phyloP scores from a whole-genome alignment of 148 eudicot genomes.

The Vaccinium corymbosum region DNA sequence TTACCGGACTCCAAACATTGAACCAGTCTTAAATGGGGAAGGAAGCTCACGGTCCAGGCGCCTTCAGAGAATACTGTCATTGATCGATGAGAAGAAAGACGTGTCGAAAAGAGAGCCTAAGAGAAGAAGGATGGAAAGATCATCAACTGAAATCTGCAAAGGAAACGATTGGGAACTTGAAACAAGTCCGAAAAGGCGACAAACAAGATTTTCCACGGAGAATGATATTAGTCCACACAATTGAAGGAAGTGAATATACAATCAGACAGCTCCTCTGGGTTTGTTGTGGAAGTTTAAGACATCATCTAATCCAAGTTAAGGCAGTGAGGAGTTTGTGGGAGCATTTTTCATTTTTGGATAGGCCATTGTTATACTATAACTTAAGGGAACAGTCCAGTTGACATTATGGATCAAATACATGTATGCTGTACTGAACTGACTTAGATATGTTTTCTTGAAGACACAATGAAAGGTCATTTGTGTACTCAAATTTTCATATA shows the following conservation, averaged over 20 bases:
- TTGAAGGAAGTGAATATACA: slow-evolving; percentile 11
- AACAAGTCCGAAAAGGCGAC: slow-evolving; percentile 25
- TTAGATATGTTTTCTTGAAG: slow-evolving; percentile 2
- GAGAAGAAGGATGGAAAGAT: slow-evolving; percentile 44
- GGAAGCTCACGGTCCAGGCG: slow-evolving; percentile 43
- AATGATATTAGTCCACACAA: slow-evolving; percentile 15
- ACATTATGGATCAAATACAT: not conserved
- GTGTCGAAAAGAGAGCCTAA: slow-evolving; percentile 42
- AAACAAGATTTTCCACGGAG: slow-evolving; percentile 21
- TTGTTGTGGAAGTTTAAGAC: not conserved
- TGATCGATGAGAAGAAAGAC: slow-evolving; percentile 78
- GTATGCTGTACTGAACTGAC: not conserved
- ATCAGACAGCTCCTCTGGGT: not conserved
- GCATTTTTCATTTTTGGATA: not conserved
- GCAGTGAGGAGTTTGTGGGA: not conserved
- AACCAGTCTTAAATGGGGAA: slow-evolving; percentile 21
- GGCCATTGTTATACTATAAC: not conserved
- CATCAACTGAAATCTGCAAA: slow-evolving; percentile 21
- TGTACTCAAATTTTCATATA: not conserved
- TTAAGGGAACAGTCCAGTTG: not conserved
- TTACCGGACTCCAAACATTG: slow-evolving; percentile 25
- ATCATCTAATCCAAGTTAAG: not conserved
- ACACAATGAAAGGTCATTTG: not conserved
- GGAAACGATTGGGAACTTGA: slow-evolving; percentile 25
- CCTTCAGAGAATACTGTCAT: slow-evolving; percentile 50